phyloP scores from a whole-genome alignment of 768 basidiomycete genomes.

The Mycena maculata region DNA sequence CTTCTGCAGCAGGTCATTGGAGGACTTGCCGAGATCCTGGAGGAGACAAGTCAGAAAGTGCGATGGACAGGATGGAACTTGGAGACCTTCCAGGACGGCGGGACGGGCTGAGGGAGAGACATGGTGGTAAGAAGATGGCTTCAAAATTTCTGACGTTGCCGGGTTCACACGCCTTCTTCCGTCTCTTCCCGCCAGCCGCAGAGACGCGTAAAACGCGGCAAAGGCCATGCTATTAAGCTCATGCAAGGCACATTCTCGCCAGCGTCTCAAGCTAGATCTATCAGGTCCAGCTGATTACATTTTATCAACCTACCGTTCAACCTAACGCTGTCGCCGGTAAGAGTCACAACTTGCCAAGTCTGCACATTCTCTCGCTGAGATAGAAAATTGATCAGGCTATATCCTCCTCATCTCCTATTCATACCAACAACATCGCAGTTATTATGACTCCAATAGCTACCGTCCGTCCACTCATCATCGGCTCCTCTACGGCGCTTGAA shows the following conservation, averaged over 20 bases:
- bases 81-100: constrained; percentile 94
- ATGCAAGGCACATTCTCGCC: too few relatives aligned
- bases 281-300: too few relatives aligned
- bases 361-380: background rate
- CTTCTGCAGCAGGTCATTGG: constrained; percentile 92
- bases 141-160: constrained; percentile 10
- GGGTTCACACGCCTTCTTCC: constrained; percentile 25
- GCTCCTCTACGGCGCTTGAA: constrained; percentile 32
- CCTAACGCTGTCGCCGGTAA: background rate
- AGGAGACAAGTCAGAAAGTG: constrained; percentile 19
- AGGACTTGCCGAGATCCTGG: constrained; percentile 96
- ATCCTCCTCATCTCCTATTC: background rate
- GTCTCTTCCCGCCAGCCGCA: constrained; percentile 17
- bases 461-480: constrained; percentile 23
- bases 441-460: background rate
- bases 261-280: too few relatives aligned
- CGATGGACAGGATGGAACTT: background rate
- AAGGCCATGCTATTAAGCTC: too few relatives aligned
- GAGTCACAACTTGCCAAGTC: background rate
- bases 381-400: background rate
- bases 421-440: background rate
- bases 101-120: constrained; percentile 95
- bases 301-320: background rate
- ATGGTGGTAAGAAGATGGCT: constrained; percentile 54
- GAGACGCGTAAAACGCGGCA: background rate